These are phyloP conservation scores for Elasticomyces elasticus DNA, from an alignment of 495 filamentous ascomycete genomes.

Conservation along the genomic window DNA sequence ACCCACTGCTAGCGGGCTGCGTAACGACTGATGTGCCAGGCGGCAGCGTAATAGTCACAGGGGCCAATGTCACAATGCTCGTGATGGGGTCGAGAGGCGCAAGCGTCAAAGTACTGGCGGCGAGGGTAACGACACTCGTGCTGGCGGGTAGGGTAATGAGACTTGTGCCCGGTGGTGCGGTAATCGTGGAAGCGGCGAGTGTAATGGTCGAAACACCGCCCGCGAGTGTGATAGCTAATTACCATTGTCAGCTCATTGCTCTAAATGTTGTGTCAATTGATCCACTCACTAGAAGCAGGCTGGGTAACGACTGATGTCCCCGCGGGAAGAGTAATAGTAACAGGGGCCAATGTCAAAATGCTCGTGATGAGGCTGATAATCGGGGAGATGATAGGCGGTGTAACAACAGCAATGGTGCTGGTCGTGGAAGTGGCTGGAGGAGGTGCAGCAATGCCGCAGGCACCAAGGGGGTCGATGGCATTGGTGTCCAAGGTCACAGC, in stretches of 20 bases:
- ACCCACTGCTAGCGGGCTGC: too few relatives aligned
- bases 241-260: too few relatives aligned
- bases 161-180: background rate
- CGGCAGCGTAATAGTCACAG: background rate
- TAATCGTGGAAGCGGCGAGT: background rate
- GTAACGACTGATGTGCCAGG: background rate
- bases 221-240: too few relatives aligned
- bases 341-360: background rate
- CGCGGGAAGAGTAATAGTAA: background rate
- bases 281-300: too few relatives aligned
- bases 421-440: background rate
- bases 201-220: background rate
- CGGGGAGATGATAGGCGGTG: background rate
- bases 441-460: background rate
- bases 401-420: background rate
- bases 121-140: background rate
- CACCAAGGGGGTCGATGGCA: background rate
- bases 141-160: background rate
- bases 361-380: too few relatives aligned
- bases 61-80: background rate
- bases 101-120: background rate
- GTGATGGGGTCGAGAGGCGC: too few relatives aligned
- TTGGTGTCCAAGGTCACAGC: slow-evolving; percentile 12
- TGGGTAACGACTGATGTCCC: background rate
- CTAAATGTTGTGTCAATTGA: too few relatives aligned